phyloP scores from a whole-genome alignment of 805 yeast genomes.

The Yarrowia porcina region DNA sequence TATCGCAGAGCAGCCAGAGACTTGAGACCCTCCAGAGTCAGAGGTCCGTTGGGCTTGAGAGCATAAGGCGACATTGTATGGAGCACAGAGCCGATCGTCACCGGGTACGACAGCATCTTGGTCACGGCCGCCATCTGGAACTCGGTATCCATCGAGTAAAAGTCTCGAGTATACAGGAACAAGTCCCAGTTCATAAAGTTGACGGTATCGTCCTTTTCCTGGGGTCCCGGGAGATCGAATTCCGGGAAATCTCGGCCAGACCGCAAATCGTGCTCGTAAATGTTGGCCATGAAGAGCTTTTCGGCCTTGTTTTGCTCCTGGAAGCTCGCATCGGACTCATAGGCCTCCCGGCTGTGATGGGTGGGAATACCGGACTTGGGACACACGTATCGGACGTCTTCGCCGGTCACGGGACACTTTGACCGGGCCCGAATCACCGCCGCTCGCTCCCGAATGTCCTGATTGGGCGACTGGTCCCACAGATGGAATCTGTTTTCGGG shows the following conservation, averaged over 20 bases:
- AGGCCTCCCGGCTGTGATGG: constrained; percentile 84
- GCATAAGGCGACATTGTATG: constrained; percentile 85
- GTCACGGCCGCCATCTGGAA: constrained; percentile 94
- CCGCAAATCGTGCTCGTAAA: constrained; percentile 91
- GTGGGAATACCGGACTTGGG: constrained; percentile 96
- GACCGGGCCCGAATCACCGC: constrained; percentile 86
- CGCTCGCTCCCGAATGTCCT: constrained; percentile 84
- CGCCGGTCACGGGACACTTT: constrained; percentile 82
- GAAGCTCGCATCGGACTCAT: constrained; percentile 76
- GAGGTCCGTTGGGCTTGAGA: constrained; percentile 77
- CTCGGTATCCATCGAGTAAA: constrained; percentile 94
- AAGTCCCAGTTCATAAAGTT: constrained; percentile 89
- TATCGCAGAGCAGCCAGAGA: constrained; percentile 90
- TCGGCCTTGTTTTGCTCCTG: constrained; percentile 67
- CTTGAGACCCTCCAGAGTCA: constrained; percentile 88
- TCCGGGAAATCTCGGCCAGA: constrained; percentile 94
- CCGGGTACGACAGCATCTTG: constrained; percentile 88
- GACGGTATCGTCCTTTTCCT: constrained; percentile 66
- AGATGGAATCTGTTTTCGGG: constrained; percentile 70
- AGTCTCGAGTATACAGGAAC: constrained; percentile 86
- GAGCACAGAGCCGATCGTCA: constrained; percentile 78
- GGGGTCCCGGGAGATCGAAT: constrained; percentile 84
- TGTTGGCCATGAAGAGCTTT: constrained; percentile 77
- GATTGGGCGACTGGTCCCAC: constrained; percentile 91
- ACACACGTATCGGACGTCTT: constrained; percentile 79